Base-by-base conservation (phyloP, 805 yeast species). In the Candida anglica region DNA sequence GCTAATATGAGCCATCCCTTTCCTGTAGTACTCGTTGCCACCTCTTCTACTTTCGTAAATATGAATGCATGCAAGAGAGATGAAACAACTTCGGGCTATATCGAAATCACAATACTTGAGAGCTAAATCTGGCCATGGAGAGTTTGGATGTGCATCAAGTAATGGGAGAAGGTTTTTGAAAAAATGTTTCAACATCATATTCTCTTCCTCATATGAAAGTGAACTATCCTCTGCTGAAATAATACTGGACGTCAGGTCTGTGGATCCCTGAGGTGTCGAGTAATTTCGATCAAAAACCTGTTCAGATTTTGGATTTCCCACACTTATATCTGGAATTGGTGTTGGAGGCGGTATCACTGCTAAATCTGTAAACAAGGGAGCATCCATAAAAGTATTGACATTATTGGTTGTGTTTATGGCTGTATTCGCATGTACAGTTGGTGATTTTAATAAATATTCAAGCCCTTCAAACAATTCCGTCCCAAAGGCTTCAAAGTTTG, bases 51-150 rank as follows among this genome's bases (percentile, higher is more conserved):
- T 66, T 37, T 75, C 79, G 44, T 73, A 75, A n/a, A 76, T 53
- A 47, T 76, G 81, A 23, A 75, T 74, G 30, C 79, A 75, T 8
- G 77, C 71, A 13, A 76, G 48, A 2, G 79, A 73, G 15, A 76
- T 65, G 42, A 76, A 75, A 40, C 81, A 76, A 40, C 77, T 70
- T 35, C 77, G 60, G 1, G 81, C 80, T 29, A 76, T 66, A 42
- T 75, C 77, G 41, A 72, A 66, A 44, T 75, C 78, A 43, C 81
- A 75, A 45, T 75, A 75, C 33, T 69, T 66, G 39, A 76, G 55
- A 27, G 79, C 78, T 37, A 76, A 49, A 38, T 74, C 75, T 0
- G 81, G 81, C 80, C 80, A 74, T 3, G 81, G 81, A 1, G 78
- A 61, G 27, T 71, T 70, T 0, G 81, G 81, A 46, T 76, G 80